These are phyloP conservation scores for Oryza glumipatula DNA, from an alignment of 176 grass and related monocot genomes.

Conservation along the genomic window DNA sequence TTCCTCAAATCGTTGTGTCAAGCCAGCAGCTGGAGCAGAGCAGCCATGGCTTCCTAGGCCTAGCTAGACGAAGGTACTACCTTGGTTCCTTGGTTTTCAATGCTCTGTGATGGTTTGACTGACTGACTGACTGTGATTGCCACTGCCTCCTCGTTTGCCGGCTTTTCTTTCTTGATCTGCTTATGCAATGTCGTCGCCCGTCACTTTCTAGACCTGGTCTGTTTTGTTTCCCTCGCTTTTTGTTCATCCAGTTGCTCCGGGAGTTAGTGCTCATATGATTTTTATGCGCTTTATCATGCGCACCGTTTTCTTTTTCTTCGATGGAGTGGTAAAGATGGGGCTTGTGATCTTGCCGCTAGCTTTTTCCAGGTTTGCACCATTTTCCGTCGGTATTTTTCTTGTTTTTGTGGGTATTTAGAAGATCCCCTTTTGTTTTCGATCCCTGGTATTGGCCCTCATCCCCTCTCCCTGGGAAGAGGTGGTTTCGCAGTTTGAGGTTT, in stretches of 20 bases:
- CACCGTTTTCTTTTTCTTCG: background rate
- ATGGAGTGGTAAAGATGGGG: background rate
- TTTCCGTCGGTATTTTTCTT: background rate
- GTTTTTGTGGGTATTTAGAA: background rate
- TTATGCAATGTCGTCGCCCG: constrained; percentile 30
- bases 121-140: background rate
- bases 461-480: background rate
- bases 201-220: constrained; percentile 36
- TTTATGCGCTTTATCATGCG: constrained; percentile 1
- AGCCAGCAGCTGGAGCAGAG: constrained; percentile 1
- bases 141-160: background rate
- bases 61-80: constrained; percentile 36
- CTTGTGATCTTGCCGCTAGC: constrained; percentile 13
- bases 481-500: background rate
- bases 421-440: background rate
- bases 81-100: background rate
- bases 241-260: constrained; percentile 16
- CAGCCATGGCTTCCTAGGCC: constrained; percentile 15
- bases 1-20: background rate
- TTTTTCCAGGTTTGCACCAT: constrained; percentile 8
- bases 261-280: constrained; percentile 41
- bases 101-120: constrained; percentile 22
- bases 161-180: constrained; percentile 34
- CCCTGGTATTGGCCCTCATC: background rate
- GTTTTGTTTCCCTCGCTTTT: background rate